These are phyloP conservation scores for Phialophora macrospora DNA, from an alignment of 2,329 filamentous ascomycete species.

Conservation along the genomic window DNA sequence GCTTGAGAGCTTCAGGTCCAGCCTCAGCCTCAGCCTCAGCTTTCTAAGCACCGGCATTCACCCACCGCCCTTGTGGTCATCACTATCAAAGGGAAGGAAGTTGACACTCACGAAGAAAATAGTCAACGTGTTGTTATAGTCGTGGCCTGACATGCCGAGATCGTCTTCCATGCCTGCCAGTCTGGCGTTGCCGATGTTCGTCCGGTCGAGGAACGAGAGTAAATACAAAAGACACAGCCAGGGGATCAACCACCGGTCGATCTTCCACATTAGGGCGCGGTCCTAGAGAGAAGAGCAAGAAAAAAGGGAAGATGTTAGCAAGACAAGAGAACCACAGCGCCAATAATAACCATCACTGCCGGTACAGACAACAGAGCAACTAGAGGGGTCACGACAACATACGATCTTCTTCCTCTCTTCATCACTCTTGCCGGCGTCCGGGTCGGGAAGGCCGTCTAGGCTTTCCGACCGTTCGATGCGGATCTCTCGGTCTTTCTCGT, in stretches of 20 bases:
- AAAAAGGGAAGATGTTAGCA: not conserved
- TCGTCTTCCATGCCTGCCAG: constrained; percentile 41
- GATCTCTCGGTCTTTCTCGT: constrained; percentile 21
- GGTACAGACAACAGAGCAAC: no score
- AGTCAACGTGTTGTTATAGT: constrained; percentile 60
- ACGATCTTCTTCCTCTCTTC: constrained; percentile 68
- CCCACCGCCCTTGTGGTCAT: no score
- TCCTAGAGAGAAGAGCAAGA: constrained; percentile 48
- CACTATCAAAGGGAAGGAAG: no score
- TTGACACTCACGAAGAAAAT: constrained; percentile 59
- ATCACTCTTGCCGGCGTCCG: constrained; percentile 67
- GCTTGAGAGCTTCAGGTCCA: no score
- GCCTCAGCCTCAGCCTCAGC: no score
- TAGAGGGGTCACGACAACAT: no score
- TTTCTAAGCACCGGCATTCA: no score
- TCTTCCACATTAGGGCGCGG: constrained; percentile 46
- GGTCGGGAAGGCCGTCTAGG: constrained; percentile 49
- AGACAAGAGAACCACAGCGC: no score
- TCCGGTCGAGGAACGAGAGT: constrained; percentile 44
- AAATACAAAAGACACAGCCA: constrained; percentile 41
- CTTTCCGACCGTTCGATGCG: constrained; percentile 24
- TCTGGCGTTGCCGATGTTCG: constrained; percentile 47
- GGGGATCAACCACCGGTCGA: constrained; percentile 35
- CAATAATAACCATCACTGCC: no score
- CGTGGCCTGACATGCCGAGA: constrained; percentile 38